Conservation (phyloP, 331 rosid species). For the Prunus yedoensis region DNA sequence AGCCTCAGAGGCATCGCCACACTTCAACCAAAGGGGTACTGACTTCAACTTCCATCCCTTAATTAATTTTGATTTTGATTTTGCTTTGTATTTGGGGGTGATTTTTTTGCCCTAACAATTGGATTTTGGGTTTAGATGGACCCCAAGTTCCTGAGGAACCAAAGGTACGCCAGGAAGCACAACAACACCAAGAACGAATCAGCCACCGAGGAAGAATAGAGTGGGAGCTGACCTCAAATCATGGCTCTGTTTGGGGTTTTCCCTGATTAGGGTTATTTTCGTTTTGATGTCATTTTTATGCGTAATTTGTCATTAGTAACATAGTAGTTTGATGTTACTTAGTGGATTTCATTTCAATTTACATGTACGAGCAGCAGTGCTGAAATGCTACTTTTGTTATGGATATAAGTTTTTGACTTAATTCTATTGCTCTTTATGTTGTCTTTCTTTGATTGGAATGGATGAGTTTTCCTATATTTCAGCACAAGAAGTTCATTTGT, state of each 20-base stretch:
- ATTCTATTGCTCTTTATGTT: not conserved
- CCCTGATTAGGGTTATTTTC: slow-evolving; percentile 10
- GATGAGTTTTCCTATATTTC: not conserved
- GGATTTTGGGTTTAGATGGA: slow-evolving; percentile 61
- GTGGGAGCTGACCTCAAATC: not conserved
- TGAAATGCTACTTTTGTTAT: not conserved
- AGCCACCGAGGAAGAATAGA: slow-evolving; percentile 62
- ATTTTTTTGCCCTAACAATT: not conserved
- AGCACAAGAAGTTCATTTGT: too few species aligned
- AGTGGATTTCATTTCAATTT: slow-evolving; percentile 11
- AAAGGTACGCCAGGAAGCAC: slow-evolving; percentile 99
- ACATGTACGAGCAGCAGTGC: not conserved
- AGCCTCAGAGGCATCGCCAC: slow-evolving; percentile 93
- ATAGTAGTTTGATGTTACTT: slow-evolving; percentile 23
- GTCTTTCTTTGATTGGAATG: not conserved
- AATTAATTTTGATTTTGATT: not conserved
- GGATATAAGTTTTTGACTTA: not conserved
- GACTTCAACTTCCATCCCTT: too few species aligned
- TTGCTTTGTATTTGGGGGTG: not conserved
- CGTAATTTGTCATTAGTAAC: not conserved
- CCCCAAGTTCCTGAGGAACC: slow-evolving; percentile 97
- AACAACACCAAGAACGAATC: slow-evolving; percentile 69
- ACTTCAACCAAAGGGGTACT: slow-evolving; percentile 95
- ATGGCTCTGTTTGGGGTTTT: slow-evolving; percentile 18
- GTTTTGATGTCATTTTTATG: slow-evolving; percentile 4